Evolutionary conservation across 2,329 filamentous ascomycete genomes (phyloP).

Genomic region (Aspergillus clavatus): DNA sequence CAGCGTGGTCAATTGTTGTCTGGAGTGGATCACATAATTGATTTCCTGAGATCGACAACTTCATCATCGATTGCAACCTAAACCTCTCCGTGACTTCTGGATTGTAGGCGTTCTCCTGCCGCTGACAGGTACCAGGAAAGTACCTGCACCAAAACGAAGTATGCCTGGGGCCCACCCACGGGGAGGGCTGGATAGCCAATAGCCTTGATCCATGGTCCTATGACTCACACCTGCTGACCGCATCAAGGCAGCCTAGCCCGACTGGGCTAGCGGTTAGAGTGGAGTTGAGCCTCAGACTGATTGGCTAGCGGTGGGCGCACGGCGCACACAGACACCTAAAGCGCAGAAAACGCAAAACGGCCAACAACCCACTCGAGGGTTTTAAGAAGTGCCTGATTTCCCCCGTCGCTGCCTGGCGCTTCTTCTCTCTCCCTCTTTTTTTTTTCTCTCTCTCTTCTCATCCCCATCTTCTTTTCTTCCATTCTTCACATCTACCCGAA

Average conservation of each 20-base stretch:
- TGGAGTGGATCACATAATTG: too few relatives aligned
- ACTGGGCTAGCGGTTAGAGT: constrained; percentile 9
- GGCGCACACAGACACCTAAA: constrained; percentile 13
- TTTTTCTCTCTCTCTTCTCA: constrained; percentile 13
- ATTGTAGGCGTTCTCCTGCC: not conserved
- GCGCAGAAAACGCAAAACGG: not conserved
- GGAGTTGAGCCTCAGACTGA: constrained; percentile 20
- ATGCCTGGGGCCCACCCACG: not conserved
- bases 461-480: constrained; percentile 7
- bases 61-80: too few relatives aligned
- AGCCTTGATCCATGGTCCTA: constrained; percentile 5
- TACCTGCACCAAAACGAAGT: not conserved
- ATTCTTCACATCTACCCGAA: constrained; percentile 8
- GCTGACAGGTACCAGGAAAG: not conserved
- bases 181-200: constrained; percentile 26
- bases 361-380: not conserved
- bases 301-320: constrained; percentile 21
- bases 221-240: constrained; percentile 38
- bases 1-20: too few relatives aligned
- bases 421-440: constrained; percentile 20
- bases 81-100: not conserved
- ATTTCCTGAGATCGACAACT: too few relatives aligned
- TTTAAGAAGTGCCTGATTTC: constrained; percentile 40
- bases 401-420: constrained; percentile 33
- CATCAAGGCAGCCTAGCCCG: constrained; percentile 3